Base-by-base conservation (phyloP, 2,329 filamentous ascomycete species). In the Colletotrichum falcatum region DNA sequence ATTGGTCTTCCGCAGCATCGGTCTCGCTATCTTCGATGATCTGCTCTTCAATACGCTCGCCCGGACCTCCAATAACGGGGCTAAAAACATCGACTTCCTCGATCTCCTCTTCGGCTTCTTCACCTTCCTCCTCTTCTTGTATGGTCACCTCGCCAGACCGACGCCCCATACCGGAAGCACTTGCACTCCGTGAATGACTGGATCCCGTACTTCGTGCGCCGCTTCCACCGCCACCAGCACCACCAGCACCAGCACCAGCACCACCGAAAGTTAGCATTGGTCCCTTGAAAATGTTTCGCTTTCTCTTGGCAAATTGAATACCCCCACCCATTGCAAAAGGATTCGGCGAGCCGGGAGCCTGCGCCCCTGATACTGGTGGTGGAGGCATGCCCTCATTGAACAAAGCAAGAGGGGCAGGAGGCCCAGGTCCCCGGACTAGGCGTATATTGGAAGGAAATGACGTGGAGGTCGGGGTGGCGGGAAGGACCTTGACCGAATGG, bases 401-500 rank as follows among this genome's bases (percentile, higher is more conserved):
- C 12, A 86, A 77, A 42, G 81, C 83, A 28, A 88, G 77, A 0
- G 86, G 81, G 12, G 86, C 83, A 0, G 87, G 81, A 2, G 87
- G 84, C 0, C 85, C 84, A 0, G 84, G 79, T 18, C 86, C 90
- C 37, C 94, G 89, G 1, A 95, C 93, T 16, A 98, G 85, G 3
- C 95, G 91, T 70, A 98, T 93, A 74, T 95, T 97, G 61, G 90
- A 93, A 0, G 95, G 95, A 76, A 98, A 97, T 1, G 89, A 84
- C 20, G 86, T 85, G 3, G 88, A 83, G 0, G 92, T 95, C 0
- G 95, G 95, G 0, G 95, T 97, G 0, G 94, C 93, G 1, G 96
- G 95, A 3, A 98, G 89, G n/a, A 98, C 92, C 82, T 98, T 98
- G 76, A 98, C 92, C 0, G 94, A 97, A 74, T 94, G 89, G 78